Evolutionary conservation across 306 rosid genomes (phyloP), one percentile per base, ranked within the genome.

Genomic region (Cucurbita argyrosperma): DNA sequence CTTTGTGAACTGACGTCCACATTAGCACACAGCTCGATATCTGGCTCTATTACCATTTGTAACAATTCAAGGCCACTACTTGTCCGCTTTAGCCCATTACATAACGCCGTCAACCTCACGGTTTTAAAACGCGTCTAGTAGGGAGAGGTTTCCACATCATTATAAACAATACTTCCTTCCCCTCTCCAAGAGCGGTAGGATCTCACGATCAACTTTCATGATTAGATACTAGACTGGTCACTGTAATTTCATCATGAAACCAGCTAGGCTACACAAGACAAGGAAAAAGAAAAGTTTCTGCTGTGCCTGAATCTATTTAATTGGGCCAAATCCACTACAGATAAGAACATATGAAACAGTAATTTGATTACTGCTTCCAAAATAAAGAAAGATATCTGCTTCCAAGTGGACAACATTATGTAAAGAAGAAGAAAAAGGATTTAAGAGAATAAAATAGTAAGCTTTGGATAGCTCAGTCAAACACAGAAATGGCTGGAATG

Each of bases 401-500:
- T 38, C 47, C 12, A 58, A 26, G n/a, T 23, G 40, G 42, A 59
- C 65, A 23, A 56, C 61, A 59, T 10, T 12, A 59, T 12, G 65
- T 59, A 38, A 54, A 54, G 59, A 1, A 60, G 43, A 13, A 35
- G 16, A 59, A 21, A 38, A 57, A 57, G 0, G 21, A 13, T 4
- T 23, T 12, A 43, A 14, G 5, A 62, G 23, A 62, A 62, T 35
- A 62, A 15, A 62, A 37, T 38, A 62, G 47, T 38, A 35, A 38
- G 45, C 23, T 60, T 60, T 60, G 37, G 40, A 5, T n/a, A 54
- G 59, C 10, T 58, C 39, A 58, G 64, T 10, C 64, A 58, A 50
- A 58, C 5, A 54, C 38, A 64, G 71, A 14, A 66, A 47, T 66
- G 54, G 72, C 19, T 68, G 74, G 39, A 68, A 59, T 67, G 78